Base-by-base conservation (phyloP, 2,329 filamentous ascomycete genomes). In the Penicillium aurantiogriseum region DNA sequence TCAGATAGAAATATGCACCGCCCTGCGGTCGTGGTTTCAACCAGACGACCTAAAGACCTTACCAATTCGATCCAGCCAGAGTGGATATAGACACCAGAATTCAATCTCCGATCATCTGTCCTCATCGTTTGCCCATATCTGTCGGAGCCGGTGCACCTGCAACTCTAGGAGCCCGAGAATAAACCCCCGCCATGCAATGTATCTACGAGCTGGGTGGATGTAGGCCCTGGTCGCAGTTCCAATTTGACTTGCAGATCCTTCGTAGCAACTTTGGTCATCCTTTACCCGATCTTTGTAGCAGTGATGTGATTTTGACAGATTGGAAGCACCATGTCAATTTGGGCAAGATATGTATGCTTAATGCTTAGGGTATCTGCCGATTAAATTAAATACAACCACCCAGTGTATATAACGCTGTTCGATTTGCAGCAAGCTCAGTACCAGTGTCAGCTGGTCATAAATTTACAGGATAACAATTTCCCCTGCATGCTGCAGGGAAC, bases 401-500 rank as follows among this genome's bases (percentile, higher is more conserved):
- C 15, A 8, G 25, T 15, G 25, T 33, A 21, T 29, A 13, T 17
- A 29, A 19, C 5, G 25, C 7, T 19, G 8, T 25, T 48, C 27
- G 3, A 13, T 19, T 27, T 17, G n/a, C 17, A 19, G 19, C 5
- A 31, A 17, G 13, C n/a, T 15, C 35, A 25, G n/a, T n/a, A 7
- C 39, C 27, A 5, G 35, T 31, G 11, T 44, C 21, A 45, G 38
- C 31, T 40, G 5, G 17, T 42, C 15, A 25, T 25, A 5, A 19
- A 27, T 21, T 40, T 21, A 29, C 15, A 7, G 4, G 2, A 27
- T 11, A n/a, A 44, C 33, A 35, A 6, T 23, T 57, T 53, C 54
- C 36, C 46, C 29, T 56, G 49, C 54, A 43, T 49, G 21, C 33
- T 58, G 53, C 53, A 48, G 45, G 45, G 48, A 35, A 46, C 19